Evolutionary conservation across 2,329 filamentous ascomycete genomes (phyloP), one percentile per base, ranked within the genome.

Genomic region (Alternaria sp.): DNA sequence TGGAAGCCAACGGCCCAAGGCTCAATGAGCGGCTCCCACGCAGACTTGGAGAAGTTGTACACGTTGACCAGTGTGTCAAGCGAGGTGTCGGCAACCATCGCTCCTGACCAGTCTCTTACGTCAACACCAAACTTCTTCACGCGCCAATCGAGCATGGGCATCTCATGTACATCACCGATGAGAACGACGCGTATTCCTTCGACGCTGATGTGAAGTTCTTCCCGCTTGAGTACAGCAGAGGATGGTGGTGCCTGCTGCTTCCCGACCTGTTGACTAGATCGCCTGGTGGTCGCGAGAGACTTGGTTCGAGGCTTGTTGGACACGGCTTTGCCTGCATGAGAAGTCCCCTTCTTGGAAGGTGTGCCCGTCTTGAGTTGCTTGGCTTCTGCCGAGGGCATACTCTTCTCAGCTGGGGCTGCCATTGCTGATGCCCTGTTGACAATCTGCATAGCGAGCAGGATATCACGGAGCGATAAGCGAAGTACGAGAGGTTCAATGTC

Each of bases 11-110:
- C 85, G 69, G 95, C 90, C 96, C 96, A 99, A 8, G 96, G 96
- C 78, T 99, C 96, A 25, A 99, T 89, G 33, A 99, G 82, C 4
- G 96, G 96, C 79, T 99, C 96, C 96, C 96, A 99, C 4, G 94
- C 93, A 0, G 96, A 99, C 79, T 99, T 99, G 14, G 96, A 96
- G 81, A 99, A 99, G 80, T 99, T 99, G 85, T 97, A 99, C 25
- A 99, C 91, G 74, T 98, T 99, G 72, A 96, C 88, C 79, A 97
- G 97, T 68, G 95, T 93, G 66, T 97, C 93, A 51, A 99, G 90
- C n/a, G 89, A 91, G 0, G 93, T 92, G 75, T 97, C 93, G 0
- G 93, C 95, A 73, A 90, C 94, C 79, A 99, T 86, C 21, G 90
- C 91, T 6, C 90, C 90, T 1, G 95, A 95, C 96, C 96, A 99